phyloP scores from a whole-genome alignment of 176 grass and related monocot species.

The Guadua angustifolia region DNA sequence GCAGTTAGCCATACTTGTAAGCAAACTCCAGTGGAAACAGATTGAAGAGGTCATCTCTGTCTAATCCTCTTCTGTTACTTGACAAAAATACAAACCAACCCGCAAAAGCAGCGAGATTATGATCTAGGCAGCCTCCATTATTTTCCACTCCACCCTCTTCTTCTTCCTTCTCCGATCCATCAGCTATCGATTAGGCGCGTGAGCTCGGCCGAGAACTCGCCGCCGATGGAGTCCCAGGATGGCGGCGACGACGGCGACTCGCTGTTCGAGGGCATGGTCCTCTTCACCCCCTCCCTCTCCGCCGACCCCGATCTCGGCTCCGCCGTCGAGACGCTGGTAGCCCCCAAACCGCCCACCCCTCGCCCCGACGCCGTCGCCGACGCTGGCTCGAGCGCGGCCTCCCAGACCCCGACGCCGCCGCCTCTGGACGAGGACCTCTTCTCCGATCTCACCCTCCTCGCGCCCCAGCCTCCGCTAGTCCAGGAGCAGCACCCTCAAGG shows the following conservation, averaged over 20 bases:
- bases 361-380: background rate
- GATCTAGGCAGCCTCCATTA: constrained; percentile 12
- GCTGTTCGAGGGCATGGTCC: constrained; percentile 96
- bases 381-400: background rate
- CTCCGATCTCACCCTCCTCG: constrained; percentile 90
- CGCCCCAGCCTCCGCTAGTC: constrained; percentile 38
- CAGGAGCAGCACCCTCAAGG: background rate
- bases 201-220: background rate
- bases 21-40: background rate
- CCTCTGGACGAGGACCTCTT: constrained; percentile 92
- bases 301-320: constrained; percentile 32
- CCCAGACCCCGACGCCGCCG: constrained; percentile 29
- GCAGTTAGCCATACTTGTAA: too few relatives aligned
- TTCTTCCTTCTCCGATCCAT: constrained; percentile 18
- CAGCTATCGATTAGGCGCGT: constrained; percentile 6
- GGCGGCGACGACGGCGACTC: constrained; percentile 46
- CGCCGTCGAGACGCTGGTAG: constrained; percentile 5
- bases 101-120: too few relatives aligned
- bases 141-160: background rate
- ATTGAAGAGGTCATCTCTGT: too few relatives aligned
- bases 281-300: constrained; percentile 60
- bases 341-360: constrained; percentile 34
- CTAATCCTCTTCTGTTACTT: too few relatives aligned
- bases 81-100: background rate
- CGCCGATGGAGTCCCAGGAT: constrained; percentile 58